Evolutionary conservation across 257 asterid species (phyloP).

Genomic region (Osmanthus fragrans): DNA sequence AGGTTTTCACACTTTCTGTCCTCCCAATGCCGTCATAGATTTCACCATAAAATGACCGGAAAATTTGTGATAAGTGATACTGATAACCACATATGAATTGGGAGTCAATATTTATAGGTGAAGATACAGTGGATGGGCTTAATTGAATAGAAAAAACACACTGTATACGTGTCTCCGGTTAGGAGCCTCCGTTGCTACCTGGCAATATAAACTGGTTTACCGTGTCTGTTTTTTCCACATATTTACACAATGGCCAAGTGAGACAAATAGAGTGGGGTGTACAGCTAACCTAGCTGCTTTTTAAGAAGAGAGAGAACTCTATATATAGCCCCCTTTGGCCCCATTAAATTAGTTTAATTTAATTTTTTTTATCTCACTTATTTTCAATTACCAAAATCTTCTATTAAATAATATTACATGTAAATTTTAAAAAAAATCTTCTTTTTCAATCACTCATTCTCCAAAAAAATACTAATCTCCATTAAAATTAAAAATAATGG

Average conservation of each 20-base stretch:
- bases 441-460: too few relatives aligned
- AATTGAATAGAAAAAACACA: background rate
- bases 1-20: slow-evolving; percentile 11
- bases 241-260: slow-evolving; percentile 27
- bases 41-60: slow-evolving; percentile 17
- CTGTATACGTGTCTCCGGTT: slow-evolving; percentile 50
- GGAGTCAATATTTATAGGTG: slow-evolving; percentile 32
- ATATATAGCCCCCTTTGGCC: too few relatives aligned
- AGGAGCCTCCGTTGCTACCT: slow-evolving; percentile 41
- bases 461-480: too few relatives aligned
- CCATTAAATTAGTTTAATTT: too few relatives aligned
- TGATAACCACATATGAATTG: background rate
- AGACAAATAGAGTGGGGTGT: slow-evolving; percentile 19
- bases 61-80: background rate
- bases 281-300: slow-evolving; percentile 15
- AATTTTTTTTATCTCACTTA: too few relatives aligned
- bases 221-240: slow-evolving; percentile 10
- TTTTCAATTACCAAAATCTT: too few relatives aligned
- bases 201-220: slow-evolving; percentile 36
- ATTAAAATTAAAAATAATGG: too few relatives aligned
- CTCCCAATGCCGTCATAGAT: slow-evolving; percentile 1
- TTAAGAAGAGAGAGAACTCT: background rate
- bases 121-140: background rate
- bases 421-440: too few relatives aligned
- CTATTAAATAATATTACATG: too few relatives aligned